These are phyloP conservation scores for Xylariaceae sp. DNA, from an alignment of 2,329 filamentous ascomycete genomes.

Conservation along the genomic window DNA sequence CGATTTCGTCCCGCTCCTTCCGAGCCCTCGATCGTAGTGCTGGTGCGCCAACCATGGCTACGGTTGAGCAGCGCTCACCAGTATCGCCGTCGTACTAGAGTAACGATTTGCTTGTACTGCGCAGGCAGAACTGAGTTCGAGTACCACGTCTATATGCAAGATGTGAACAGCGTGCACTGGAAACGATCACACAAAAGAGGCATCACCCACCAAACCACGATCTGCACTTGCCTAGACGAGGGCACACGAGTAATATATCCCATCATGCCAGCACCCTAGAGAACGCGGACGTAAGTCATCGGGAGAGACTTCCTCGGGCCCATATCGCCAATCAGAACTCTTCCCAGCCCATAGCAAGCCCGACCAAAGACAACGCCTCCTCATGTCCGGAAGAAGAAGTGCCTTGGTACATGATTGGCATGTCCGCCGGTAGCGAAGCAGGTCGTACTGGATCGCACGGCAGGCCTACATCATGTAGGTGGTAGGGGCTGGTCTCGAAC, in stretches of 20 bases:
- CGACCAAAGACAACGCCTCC: conserved; percentile 8
- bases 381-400: conserved; percentile 20
- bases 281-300: no score
- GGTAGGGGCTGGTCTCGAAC: background rate
- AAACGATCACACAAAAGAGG: background rate
- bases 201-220: conserved; percentile 3
- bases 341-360: background rate
- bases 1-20: conserved; percentile 11
- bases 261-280: conserved; percentile 7
- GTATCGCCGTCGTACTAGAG: background rate
- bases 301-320: conserved; percentile 16
- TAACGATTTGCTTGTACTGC: no score
- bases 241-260: conserved; percentile 13
- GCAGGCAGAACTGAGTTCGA: no score
- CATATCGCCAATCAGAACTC: conserved; percentile 3
- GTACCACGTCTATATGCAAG: no score
- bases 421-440: background rate
- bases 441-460: background rate
- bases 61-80: background rate
- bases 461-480: background rate
- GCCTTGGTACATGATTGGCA: conserved; percentile 10
- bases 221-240: background rate
- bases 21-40: conserved; percentile 11
- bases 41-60: conserved; percentile 14
- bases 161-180: no score